A percentile compares a stretch with the other conserved stretches of the same genome.
Conservation (phyloP, 495 filamentous ascomycete genomes). For the Friedmanniomyces simplex region DNA sequence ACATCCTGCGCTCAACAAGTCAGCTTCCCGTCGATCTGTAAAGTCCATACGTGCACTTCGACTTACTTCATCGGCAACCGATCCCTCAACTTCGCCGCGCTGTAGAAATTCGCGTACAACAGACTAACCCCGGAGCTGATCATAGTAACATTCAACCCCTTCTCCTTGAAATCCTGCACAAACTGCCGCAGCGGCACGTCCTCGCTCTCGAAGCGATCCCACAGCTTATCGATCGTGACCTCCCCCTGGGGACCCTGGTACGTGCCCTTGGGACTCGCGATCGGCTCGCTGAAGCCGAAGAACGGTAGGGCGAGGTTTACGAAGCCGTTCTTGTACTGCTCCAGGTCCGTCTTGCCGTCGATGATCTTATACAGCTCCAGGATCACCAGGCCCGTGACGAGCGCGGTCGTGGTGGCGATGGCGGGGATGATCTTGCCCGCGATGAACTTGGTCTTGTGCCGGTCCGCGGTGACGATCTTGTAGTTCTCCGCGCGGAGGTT, state of each 20-base stretch:
- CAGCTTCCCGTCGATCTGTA: conserved; percentile 11
- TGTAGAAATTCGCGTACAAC: conserved; percentile 93
- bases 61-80: conserved; percentile 57
- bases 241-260: conserved; percentile 68
- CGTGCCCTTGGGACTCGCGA: conserved; percentile 81
- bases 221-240: conserved; percentile 85
- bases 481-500: conserved; percentile 97
- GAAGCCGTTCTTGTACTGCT: conserved; percentile 99
- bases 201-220: conserved; percentile 92
- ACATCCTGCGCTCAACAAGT: conserved; percentile 46
- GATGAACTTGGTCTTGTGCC: conserved; percentile 98
- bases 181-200: conserved; percentile 79
- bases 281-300: conserved; percentile 95
- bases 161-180: conserved; percentile 63
- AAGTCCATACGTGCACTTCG: not conserved
- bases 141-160: conserved; percentile 81
- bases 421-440: conserved; percentile 99
- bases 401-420: conserved; percentile 92
- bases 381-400: conserved; percentile 87
- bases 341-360: conserved; percentile 87
- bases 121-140: conserved; percentile 91
- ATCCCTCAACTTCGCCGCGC: conserved; percentile 79
- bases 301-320: conserved; percentile 94
- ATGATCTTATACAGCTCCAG: conserved; percentile 95
- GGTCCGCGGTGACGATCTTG: conserved; percentile 80